Percentiles rank a stretch among this genome's conserved stretches.
phyloP scores from a whole-genome alignment of 2,329 filamentous ascomycete genomes.

The Talaromyces sp. region DNA sequence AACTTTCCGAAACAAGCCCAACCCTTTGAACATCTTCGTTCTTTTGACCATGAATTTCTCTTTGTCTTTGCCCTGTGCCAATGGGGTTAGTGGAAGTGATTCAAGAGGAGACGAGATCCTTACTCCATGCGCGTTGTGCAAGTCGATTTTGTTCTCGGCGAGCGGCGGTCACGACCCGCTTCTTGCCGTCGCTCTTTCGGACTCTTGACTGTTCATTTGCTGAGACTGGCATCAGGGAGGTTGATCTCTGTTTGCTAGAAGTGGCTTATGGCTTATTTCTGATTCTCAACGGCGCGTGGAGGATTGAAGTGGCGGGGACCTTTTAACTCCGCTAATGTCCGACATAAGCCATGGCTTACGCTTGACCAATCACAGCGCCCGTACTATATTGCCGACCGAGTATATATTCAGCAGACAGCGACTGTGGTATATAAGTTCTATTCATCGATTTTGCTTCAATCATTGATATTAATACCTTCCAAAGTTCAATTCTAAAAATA shows the following conservation, averaged over 20 bases:
- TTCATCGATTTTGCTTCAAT: too few species aligned
- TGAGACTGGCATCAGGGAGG: not conserved
- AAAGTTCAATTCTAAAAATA: not conserved
- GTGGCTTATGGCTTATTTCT: conserved; percentile 1
- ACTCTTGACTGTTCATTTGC: not conserved
- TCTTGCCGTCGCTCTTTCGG: conserved; percentile 13
- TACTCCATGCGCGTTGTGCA: conserved; percentile 42
- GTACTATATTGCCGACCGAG: conserved; percentile 13
- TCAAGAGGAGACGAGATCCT: conserved; percentile 4
- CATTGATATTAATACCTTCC: too few species aligned
- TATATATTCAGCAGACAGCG: conserved; percentile 3
- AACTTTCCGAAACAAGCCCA: too few species aligned
- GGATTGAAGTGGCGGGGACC: not conserved
- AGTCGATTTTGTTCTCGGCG: conserved; percentile 43
- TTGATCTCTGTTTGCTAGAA: not conserved
- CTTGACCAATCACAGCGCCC: conserved; percentile 1
- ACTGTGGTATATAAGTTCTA: too few species aligned
- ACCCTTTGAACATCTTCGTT: too few species aligned
- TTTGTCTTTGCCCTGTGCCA: conserved; percentile 12
- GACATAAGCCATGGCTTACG: conserved; percentile 7
- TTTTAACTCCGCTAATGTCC: conserved; percentile 1
- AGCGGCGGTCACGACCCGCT: conserved; percentile 40
- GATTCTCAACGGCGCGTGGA: not conserved
- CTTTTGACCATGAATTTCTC: not conserved
- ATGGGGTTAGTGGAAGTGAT: not conserved